Base-by-base conservation (phyloP, 352 stramenopile species). In the Pythium chondricola region DNA sequence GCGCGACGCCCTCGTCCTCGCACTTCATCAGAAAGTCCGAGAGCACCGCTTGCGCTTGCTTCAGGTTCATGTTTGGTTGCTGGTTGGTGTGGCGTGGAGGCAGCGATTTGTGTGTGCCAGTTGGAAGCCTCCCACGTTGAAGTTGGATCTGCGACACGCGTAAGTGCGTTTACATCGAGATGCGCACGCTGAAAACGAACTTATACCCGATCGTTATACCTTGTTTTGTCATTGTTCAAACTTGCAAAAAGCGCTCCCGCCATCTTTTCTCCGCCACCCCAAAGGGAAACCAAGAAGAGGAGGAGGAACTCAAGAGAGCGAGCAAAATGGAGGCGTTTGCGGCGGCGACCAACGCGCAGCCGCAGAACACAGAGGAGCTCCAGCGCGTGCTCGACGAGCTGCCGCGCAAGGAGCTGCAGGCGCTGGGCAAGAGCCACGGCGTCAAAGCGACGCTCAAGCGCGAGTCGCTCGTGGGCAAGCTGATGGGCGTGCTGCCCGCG, bases 11-110 rank as follows among this genome's bases (percentile, higher is more conserved):
- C 22, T 72, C 42, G 36, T 82, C 53, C 45, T 88, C 71, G 49
- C 75, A 88, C 56, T 81, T 73, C 53, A 82, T 65, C 24, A 90
- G 33, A 17, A 88, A 54, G 26, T 88, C 79, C 26, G 71, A 82
- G 10, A 90, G 62, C 35, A 71, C 48, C 17, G 58, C 45, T 38
- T 84, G 64, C 35, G 52, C 58, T 39, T 77, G 66, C 58, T 75
- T 79, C 36, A 63, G 36, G 41, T 85, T 78, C 79, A 90, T 85
- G 7, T 33, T 33, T 13, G 7, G 8, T 13, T 33, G 29, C 13
- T 33, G 8, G 7, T 33, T 33, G 29, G 29, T 8, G 8, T 8
- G 29, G 29, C 29, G 29, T 13, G 13, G 29, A 33, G 29, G 29
- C 7, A 33, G 13, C 16, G 6, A 24, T 18, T 17, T 9, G 16